Percentiles rank a stretch among this genome's conserved stretches.
Conservation (phyloP, 2,329 filamentous ascomycete species). For the Calycina herbarum region DNA sequence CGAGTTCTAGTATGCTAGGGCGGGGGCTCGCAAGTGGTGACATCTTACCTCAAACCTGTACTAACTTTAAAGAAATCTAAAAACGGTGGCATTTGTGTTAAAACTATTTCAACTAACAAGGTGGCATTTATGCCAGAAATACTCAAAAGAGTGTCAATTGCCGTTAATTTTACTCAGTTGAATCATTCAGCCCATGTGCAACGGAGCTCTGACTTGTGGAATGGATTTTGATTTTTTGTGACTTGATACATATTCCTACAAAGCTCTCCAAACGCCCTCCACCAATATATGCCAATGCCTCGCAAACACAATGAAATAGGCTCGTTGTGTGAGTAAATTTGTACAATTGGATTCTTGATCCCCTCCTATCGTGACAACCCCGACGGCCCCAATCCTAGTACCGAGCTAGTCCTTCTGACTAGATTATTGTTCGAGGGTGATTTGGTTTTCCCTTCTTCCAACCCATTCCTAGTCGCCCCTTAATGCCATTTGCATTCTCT, state of each 20-base stretch:
- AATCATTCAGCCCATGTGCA: not conserved
- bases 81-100: too few species aligned
- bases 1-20: too few species aligned
- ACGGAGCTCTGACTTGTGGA: not conserved
- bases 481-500: constrained; percentile 44
- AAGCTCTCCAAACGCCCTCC: constrained; percentile 5
- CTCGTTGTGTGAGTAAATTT: constrained; percentile 5
- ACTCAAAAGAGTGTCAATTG: too few species aligned
- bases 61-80: too few species aligned
- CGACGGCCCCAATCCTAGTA: not conserved
- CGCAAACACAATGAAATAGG: constrained; percentile 9
- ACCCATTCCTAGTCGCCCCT: constrained; percentile 28
- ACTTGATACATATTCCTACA: constrained; percentile 11
- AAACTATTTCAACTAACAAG: too few species aligned
- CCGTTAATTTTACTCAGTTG: too few species aligned
- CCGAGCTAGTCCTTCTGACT: not conserved
- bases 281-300: constrained; percentile 8
- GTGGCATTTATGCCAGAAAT: too few species aligned
- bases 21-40: too few species aligned
- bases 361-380: not conserved
- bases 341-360: constrained; percentile 6
- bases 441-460: not conserved
- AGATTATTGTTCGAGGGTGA: not conserved
- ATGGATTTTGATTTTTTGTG: not conserved
- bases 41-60: too few species aligned